Conservation (phyloP, 2,329 filamentous ascomycete genomes). For the Gliomastix tumulicola region DNA sequence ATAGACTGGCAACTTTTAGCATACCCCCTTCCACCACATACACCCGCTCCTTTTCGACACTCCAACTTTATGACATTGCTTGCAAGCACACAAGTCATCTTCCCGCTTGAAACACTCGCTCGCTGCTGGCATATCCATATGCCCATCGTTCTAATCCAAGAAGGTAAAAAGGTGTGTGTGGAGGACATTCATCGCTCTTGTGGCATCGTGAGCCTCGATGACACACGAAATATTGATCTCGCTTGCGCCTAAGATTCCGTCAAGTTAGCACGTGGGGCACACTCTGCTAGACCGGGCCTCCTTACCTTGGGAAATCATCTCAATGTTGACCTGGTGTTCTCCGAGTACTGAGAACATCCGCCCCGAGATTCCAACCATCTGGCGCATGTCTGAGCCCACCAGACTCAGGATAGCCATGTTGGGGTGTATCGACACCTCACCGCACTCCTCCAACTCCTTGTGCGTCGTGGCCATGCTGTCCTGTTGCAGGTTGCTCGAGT, state of each 20-base stretch:
- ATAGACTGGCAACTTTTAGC: too few species aligned
- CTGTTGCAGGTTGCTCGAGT: constrained; percentile 62
- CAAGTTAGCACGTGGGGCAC: constrained; percentile 1
- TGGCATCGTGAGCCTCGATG: constrained; percentile 84
- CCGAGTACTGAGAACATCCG: constrained; percentile 93
- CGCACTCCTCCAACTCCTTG: constrained; percentile 69
- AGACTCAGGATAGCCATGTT: constrained; percentile 95
- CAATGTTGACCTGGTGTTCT: constrained; percentile 90
- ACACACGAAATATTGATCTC: constrained; percentile 99
- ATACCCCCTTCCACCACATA: too few species aligned
- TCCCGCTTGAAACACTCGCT: too few species aligned
- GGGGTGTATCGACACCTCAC: constrained; percentile 82
- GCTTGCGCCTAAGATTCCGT: constrained; percentile 64
- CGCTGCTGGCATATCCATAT: too few species aligned
- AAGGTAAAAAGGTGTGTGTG: constrained; percentile 97
- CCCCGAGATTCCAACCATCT: constrained; percentile 90
- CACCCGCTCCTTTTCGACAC: too few species aligned
- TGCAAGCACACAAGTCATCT: too few species aligned
- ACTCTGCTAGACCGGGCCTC: background rate
- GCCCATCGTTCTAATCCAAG: constrained; percentile 57
- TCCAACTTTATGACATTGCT: too few species aligned
- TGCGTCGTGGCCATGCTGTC: constrained; percentile 62
- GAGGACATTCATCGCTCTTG: constrained; percentile 89
- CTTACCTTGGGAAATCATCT: constrained; percentile 98
- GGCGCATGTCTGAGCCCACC: constrained; percentile 94